phyloP scores from a whole-genome alignment of 345 rosid genomes.

The Leavenworthia alabamica region DNA sequence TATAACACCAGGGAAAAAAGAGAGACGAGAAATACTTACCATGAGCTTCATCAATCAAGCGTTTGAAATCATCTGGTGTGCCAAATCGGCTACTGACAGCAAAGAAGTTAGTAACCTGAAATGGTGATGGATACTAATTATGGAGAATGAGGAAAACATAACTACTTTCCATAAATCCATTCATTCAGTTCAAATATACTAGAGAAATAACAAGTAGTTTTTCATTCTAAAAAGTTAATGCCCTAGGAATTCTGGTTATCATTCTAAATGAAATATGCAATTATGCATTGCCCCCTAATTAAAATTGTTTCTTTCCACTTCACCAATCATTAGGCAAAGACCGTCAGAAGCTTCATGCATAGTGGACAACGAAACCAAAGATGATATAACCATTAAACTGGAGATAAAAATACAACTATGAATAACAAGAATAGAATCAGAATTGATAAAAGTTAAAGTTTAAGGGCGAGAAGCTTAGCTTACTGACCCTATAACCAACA shows the following conservation, averaged over 20 bases:
- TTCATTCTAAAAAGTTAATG: background rate
- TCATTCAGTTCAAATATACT: background rate
- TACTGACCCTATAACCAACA: constrained; percentile 85
- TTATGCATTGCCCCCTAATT: background rate
- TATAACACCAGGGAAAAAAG: background rate
- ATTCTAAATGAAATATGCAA: background rate
- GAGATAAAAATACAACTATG: background rate
- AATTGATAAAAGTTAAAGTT: background rate
- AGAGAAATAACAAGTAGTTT: background rate
- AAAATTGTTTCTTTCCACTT: background rate
- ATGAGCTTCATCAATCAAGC: constrained; percentile 90
- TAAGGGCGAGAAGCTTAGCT: constrained; percentile 1
- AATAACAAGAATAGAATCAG: background rate
- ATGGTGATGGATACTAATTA: constrained; percentile 3
- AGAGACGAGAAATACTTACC: constrained; percentile 39
- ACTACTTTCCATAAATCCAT: background rate
- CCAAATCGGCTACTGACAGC: constrained; percentile 95
- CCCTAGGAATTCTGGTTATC: background rate
- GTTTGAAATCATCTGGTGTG: constrained; percentile 93
- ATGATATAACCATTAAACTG: background rate
- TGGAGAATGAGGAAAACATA: background rate
- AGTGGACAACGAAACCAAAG: background rate
- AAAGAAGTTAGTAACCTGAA: constrained; percentile 80
- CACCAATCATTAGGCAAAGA: background rate
- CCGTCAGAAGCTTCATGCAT: constrained; percentile 12